These are phyloP conservation scores for Acanthamoeba healyi DNA, from an alignment of 208 protist species.

Conservation along the genomic window DNA sequence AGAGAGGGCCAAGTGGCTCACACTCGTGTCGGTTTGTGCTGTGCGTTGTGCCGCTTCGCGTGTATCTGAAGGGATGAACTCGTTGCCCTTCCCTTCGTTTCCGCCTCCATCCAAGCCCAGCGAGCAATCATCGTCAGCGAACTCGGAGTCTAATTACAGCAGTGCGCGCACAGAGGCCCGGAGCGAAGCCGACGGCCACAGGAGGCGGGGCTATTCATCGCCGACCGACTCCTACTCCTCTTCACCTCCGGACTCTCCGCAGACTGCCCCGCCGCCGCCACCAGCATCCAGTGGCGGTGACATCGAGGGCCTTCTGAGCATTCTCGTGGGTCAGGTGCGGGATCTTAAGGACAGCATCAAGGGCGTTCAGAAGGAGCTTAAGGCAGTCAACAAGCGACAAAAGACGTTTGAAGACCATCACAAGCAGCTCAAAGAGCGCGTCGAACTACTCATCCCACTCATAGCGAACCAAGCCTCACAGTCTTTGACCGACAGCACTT, in stretches of 20 bases:
- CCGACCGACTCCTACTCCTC: neutral
- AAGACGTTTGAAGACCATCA: constrained; percentile 43
- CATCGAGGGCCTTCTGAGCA: constrained; percentile 18
- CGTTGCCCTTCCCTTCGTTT: neutral
- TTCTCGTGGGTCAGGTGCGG: constrained; percentile 16
- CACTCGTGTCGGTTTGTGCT: too few relatives aligned
- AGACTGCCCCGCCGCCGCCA: neutral
- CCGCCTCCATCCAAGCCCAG: neutral
- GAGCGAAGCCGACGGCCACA: neutral
- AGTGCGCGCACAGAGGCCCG: neutral
- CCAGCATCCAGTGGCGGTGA: too few relatives aligned
- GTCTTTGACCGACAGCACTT: neutral
- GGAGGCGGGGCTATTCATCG: neutral
- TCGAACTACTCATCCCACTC: neutral
- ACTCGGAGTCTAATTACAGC: neutral
- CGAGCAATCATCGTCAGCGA: neutral
- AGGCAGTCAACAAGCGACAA: constrained; percentile 28
- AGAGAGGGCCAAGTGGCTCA: too few relatives aligned
- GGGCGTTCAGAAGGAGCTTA: constrained; percentile 29
- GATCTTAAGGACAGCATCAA: constrained; percentile 35
- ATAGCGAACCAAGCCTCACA: neutral
- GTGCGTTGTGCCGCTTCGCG: too few relatives aligned
- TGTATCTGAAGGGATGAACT: neutral
- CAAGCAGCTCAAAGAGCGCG: constrained; percentile 9
- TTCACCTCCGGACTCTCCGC: neutral